phyloP scores from a whole-genome alignment of 1,284 basidiomycete species.

The Apiotrichum siamense region DNA sequence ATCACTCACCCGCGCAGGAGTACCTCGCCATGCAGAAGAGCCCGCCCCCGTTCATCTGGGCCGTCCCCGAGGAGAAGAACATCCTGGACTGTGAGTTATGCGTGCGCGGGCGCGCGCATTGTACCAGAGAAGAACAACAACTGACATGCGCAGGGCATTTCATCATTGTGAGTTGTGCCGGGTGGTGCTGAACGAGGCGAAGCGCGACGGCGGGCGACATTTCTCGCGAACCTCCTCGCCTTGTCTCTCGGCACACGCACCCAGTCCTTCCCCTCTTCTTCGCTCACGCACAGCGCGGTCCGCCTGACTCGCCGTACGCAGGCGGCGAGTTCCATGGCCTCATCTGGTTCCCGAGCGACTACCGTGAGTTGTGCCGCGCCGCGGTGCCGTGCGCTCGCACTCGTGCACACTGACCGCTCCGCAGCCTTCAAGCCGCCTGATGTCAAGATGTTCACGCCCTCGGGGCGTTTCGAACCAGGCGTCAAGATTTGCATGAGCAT shows the following conservation, averaged over 20 bases:
- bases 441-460: conserved; percentile 96
- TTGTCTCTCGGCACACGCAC: no score
- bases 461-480: conserved; percentile 85
- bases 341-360: conserved; percentile 77
- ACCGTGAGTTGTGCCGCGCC: conserved; percentile 53
- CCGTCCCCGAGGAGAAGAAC: conserved; percentile 91
- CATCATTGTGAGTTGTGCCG: conserved; percentile 77
- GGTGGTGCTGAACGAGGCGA: no score
- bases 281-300: conserved; percentile 62
- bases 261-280: not conserved
- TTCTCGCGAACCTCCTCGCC: not conserved
- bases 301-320: conserved; percentile 84
- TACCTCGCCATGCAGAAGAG: conserved; percentile 87
- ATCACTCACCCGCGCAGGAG: conserved; percentile 58
- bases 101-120: not conserved
- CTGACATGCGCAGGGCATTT: conserved; percentile 65
- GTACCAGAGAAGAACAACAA: conserved; percentile 58
- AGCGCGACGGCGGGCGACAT: no score
- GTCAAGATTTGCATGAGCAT: conserved; percentile 95
- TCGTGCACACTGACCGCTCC: no score
- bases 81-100: conserved; percentile 56
- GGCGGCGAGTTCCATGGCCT: conserved; percentile 84
- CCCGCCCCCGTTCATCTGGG: conserved; percentile 90
- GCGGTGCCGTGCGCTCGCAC: no score
- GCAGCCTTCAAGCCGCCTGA: conserved; percentile 85